These are phyloP conservation scores for Alopecurus myosuroides DNA, from an alignment of 176 grass and related monocot genomes.

Conservation along the genomic window DNA sequence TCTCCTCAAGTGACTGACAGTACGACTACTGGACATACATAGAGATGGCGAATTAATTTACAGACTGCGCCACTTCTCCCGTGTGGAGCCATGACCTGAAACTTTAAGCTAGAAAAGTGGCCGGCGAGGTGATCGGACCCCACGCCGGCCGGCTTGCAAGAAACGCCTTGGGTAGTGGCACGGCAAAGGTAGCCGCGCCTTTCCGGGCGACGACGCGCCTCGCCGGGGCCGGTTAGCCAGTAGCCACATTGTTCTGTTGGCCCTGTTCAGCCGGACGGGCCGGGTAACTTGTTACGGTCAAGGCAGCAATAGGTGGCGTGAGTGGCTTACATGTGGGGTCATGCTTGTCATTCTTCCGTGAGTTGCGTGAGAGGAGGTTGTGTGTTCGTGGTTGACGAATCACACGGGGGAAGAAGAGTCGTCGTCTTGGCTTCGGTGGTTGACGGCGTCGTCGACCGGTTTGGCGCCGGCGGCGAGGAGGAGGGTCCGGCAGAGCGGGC, in stretches of 20 bases:
- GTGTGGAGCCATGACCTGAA: too few species aligned
- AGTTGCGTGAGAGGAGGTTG: background rate
- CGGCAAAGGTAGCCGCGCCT: background rate
- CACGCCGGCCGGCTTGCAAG: background rate
- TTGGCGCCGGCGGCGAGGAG: conserved; percentile 18
- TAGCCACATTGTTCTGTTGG: background rate
- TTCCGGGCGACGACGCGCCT: background rate
- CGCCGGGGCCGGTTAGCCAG: background rate
- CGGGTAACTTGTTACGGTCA: background rate
- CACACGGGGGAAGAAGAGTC: conserved; percentile 39
- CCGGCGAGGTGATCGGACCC: background rate
- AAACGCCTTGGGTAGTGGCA: background rate
- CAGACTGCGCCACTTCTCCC: too few species aligned
- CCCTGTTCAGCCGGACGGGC: background rate
- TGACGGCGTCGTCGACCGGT: background rate
- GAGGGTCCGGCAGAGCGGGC: conserved; percentile 67
- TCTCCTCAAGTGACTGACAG: too few species aligned
- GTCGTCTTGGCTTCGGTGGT: background rate
- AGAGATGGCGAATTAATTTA: too few species aligned
- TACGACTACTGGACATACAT: too few species aligned
- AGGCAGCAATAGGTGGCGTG: background rate
- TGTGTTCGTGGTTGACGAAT: background rate
- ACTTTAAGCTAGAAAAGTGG: background rate
- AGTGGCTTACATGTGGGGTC: background rate
- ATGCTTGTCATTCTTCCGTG: background rate